Evolutionary conservation across 2,329 filamentous ascomycete genomes (phyloP).

Genomic region (Allantophomopsis lycopodina): DNA sequence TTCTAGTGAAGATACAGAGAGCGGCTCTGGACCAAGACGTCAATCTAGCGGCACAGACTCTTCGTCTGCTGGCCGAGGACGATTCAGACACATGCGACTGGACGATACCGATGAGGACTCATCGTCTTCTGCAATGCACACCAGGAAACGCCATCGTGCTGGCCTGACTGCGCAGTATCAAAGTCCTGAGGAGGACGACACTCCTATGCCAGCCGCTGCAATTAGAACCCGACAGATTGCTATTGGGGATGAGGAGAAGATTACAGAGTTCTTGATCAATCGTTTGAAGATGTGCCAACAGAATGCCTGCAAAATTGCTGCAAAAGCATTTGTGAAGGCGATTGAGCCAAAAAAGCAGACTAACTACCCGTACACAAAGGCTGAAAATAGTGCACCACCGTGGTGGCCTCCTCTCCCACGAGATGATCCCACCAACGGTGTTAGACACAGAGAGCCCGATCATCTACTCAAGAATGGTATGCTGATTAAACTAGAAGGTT

Average conservation of each 20-base stretch:
- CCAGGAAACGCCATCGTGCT: constrained; percentile 1
- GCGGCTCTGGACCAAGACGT: neutral
- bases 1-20: neutral
- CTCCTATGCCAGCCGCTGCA: constrained; percentile 5
- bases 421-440: constrained; percentile 21
- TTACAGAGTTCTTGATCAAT: constrained; percentile 46
- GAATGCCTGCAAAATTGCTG: constrained; percentile 55
- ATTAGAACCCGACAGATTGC: constrained; percentile 22
- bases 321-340: constrained; percentile 63
- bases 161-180: neutral
- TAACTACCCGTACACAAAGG: constrained; percentile 57
- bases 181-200: constrained; percentile 7
- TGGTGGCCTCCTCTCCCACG: constrained; percentile 43
- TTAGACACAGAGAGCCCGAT: constrained; percentile 60
- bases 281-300: constrained; percentile 57
- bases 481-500: constrained; percentile 5
- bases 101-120: neutral
- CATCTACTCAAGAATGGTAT: constrained; percentile 55
- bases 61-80: neutral
- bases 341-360: constrained; percentile 69
- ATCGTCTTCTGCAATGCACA: neutral
- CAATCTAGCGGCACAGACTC: constrained; percentile 1
- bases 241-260: constrained; percentile 36
- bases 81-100: neutral
- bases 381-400: constrained; percentile 44